phyloP scores from a whole-genome alignment of 116 monocot genomes.

The Zostera marina region DNA sequence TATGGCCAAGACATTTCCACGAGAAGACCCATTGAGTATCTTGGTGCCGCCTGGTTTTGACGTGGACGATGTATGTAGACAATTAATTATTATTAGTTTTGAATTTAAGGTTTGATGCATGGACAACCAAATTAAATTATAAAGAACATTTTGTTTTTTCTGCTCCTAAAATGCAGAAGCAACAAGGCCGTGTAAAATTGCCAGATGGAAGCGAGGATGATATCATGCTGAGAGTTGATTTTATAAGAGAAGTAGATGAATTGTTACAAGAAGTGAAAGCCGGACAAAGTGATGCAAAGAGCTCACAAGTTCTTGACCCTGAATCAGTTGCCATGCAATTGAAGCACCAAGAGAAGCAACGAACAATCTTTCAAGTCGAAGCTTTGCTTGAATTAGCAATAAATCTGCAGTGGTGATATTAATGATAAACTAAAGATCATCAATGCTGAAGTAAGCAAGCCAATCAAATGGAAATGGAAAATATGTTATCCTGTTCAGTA shows the following conservation, averaged over 20 bases:
- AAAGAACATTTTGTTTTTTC: not conserved
- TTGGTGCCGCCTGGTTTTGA: slow-evolving; percentile 66
- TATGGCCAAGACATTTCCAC: slow-evolving; percentile 78
- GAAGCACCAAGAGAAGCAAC: slow-evolving; percentile 72
- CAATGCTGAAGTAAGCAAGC: too few relatives aligned
- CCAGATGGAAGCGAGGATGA: slow-evolving; percentile 44
- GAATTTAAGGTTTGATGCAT: not conserved
- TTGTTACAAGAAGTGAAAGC: slow-evolving; percentile 54
- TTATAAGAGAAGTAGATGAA: slow-evolving; percentile 61
- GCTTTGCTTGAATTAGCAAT: slow-evolving; percentile 56
- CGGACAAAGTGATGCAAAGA: slow-evolving; percentile 15
- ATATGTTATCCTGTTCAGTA: too few relatives aligned
- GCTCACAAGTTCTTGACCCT: slow-evolving; percentile 39
- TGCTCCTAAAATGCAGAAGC: slow-evolving; percentile 14
- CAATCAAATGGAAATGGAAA: too few relatives aligned
- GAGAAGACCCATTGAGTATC: slow-evolving; percentile 79
- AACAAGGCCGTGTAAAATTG: slow-evolving; percentile 43
- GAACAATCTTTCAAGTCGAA: slow-evolving; percentile 47
- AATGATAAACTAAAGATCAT: too few relatives aligned
- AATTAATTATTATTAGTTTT: not conserved
- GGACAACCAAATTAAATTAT: not conserved
- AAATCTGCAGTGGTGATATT: slow-evolving; percentile 41
- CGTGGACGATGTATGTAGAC: slow-evolving; percentile 43
- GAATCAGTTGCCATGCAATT: slow-evolving; percentile 70
- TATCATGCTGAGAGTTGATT: slow-evolving; percentile 59